Evolutionary conservation across 768 basidiomycete genomes (phyloP).

Genomic region (Macrolepiota dolichaula): DNA sequence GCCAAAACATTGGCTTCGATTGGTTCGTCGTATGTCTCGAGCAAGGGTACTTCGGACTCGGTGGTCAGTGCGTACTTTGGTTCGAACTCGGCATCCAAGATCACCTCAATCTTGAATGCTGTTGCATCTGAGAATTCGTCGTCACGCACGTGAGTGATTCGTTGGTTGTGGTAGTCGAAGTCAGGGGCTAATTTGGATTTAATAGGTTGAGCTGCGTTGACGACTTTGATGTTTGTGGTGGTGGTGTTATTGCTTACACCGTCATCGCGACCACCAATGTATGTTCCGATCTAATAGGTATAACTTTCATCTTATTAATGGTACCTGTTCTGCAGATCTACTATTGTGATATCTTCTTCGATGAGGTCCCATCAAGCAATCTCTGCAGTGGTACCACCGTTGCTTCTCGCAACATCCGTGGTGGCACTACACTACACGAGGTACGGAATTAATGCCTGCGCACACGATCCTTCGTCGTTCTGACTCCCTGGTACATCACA

Average conservation of each 20-base stretch:
- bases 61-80: constrained; percentile 40
- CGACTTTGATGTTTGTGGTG: constrained; percentile 30
- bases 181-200: neutral
- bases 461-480: too few species aligned
- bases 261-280: constrained; percentile 42
- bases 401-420: constrained; percentile 41
- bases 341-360: constrained; percentile 46
- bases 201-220: constrained; percentile 40
- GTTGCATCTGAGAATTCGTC: constrained; percentile 38
- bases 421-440: constrained; percentile 46
- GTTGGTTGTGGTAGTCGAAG: neutral
- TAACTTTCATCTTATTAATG: neutral
- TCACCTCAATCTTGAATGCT: constrained; percentile 31
- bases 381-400: constrained; percentile 44
- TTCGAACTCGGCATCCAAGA: constrained; percentile 29
- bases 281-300: constrained; percentile 7
- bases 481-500: constrained; percentile 9
- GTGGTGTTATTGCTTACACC: constrained; percentile 44
- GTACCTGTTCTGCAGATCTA: constrained; percentile 31
- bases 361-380: constrained; percentile 29
- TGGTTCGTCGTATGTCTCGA: constrained; percentile 31
- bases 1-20: constrained; percentile 34
- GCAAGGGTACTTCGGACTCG: constrained; percentile 31
- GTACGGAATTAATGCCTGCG: constrained; percentile 13
- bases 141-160: constrained; percentile 31